A percentile compares a stretch with the other conserved stretches of the same genome.
phyloP scores from a whole-genome alignment of 2,329 filamentous ascomycete genomes.

The Colletotrichum trifolii region DNA sequence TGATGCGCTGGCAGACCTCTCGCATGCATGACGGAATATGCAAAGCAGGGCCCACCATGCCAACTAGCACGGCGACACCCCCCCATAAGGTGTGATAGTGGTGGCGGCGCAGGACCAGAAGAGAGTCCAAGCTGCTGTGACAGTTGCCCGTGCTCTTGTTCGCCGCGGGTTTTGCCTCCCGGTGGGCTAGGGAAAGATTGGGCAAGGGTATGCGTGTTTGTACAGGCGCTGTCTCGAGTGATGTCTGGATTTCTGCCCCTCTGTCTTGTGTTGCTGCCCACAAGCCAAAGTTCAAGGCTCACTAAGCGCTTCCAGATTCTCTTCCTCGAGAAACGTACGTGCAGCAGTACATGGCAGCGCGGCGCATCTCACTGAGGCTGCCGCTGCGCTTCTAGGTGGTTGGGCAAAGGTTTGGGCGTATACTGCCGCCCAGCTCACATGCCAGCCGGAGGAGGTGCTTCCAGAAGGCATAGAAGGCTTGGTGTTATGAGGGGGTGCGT shows the following conservation, averaged over 20 bases:
- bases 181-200: slow-evolving; percentile 16
- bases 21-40: slow-evolving; percentile 70
- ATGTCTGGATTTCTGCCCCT: no score
- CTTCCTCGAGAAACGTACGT: slow-evolving; percentile 17
- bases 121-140: slow-evolving; percentile 44
- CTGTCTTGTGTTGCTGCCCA: slow-evolving; percentile 18
- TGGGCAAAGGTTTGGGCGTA: slow-evolving; percentile 20
- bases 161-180: neutral
- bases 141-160: slow-evolving; percentile 30
- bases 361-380: slow-evolving; percentile 12
- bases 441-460: slow-evolving; percentile 23
- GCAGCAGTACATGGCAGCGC: neutral
- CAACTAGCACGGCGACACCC: slow-evolving; percentile 53
- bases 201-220: slow-evolving; percentile 10
- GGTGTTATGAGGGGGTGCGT: slow-evolving; percentile 13
- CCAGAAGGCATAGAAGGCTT: slow-evolving; percentile 32
- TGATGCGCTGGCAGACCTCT: slow-evolving; percentile 58
- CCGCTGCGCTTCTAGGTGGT: slow-evolving; percentile 14
- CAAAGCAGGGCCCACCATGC: slow-evolving; percentile 60
- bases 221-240: slow-evolving; percentile 30
- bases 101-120: slow-evolving; percentile 37
- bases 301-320: slow-evolving; percentile 28
- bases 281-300: slow-evolving; percentile 22
- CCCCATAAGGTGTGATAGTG: slow-evolving; percentile 38
- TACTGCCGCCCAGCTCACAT: slow-evolving; percentile 4